Conservation (phyloP, 2,329 filamentous ascomycete genomes). For the Xylariaceae sp. region DNA sequence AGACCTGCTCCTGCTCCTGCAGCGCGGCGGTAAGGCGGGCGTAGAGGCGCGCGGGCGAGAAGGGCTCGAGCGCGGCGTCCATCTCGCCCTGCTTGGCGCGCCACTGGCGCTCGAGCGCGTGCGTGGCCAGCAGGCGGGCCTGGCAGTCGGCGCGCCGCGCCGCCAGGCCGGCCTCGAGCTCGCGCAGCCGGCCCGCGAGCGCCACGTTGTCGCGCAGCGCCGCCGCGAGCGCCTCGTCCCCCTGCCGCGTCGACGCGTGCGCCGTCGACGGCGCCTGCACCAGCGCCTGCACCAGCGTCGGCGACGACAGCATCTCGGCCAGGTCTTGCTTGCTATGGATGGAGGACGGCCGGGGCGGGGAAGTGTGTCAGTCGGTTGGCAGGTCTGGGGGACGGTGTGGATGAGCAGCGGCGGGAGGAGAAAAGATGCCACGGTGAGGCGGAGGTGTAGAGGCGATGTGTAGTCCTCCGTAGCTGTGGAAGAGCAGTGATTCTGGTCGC, state of each 20-base stretch:
- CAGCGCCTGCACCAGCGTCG: conserved; percentile 64
- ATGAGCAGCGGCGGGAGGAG: too few relatives aligned
- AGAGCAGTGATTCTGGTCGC: too few relatives aligned
- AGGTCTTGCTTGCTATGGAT: conserved; percentile 67
- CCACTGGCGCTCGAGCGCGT: conserved; percentile 89
- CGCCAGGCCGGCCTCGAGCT: conserved; percentile 49
- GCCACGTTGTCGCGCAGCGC: conserved; percentile 65
- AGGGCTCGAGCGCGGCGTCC: conserved; percentile 75
- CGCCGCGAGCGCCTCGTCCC: conserved; percentile 55
- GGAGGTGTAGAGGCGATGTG: too few relatives aligned
- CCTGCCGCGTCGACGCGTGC: conserved; percentile 64
- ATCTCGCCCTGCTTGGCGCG: conserved; percentile 81
- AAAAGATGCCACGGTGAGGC: too few relatives aligned
- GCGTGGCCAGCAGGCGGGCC: conserved; percentile 72
- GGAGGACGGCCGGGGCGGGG: neutral
- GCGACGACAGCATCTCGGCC: conserved; percentile 56
- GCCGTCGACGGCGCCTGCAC: conserved; percentile 57
- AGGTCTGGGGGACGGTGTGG: too few relatives aligned
- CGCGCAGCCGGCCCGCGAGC: conserved; percentile 55
- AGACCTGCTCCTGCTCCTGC: conserved; percentile 74
- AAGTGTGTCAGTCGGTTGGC: neutral
- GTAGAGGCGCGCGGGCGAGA: conserved; percentile 81
- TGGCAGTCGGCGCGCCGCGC: conserved; percentile 65
- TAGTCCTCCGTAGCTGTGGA: too few relatives aligned
- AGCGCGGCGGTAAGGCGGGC: conserved; percentile 69